Evolutionary conservation across 805 yeast genomes (phyloP).

Genomic region (Barnettozyma vustinii): DNA sequence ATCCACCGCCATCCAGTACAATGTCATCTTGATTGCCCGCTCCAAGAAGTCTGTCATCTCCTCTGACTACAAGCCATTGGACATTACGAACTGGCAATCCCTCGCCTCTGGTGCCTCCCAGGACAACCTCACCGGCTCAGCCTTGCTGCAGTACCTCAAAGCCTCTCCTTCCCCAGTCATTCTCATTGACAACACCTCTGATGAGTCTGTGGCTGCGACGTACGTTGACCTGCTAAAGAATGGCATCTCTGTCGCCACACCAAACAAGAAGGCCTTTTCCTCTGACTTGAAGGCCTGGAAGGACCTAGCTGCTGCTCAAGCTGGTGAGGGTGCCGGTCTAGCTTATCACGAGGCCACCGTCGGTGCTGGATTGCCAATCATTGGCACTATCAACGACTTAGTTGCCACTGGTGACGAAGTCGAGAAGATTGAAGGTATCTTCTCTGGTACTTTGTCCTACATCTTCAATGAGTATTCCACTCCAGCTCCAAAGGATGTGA

Average conservation of each 20-base stretch:
- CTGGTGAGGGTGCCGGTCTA: conserved; percentile 49
- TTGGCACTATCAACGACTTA: conserved; percentile 83
- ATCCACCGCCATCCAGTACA: conserved; percentile 51
- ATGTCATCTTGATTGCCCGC: conserved; percentile 76
- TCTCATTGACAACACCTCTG: conserved; percentile 92
- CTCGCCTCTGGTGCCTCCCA: conserved; percentile 39
- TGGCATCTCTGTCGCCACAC: conserved; percentile 94
- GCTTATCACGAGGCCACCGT: conserved; percentile 98
- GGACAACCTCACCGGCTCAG: conserved; percentile 46
- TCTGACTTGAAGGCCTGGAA: conserved; percentile 73
- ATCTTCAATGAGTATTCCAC: conserved; percentile 92
- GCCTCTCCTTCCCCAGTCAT: conserved; percentile 71
- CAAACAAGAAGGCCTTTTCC: conserved; percentile 96
- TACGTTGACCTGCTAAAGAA: conserved; percentile 69
- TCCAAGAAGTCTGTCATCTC: conserved; percentile 66
- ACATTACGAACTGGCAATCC: conserved; percentile 53
- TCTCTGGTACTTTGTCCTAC: conserved; percentile 93
- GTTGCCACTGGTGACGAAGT: conserved; percentile 91
- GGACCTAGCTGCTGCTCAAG: conserved; percentile 53
- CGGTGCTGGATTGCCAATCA: conserved; percentile 96
- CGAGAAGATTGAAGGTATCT: conserved; percentile 89
- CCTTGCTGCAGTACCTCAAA: conserved; percentile 56
- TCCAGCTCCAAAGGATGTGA: conserved; percentile 49
- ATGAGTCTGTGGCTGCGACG: conserved; percentile 64
- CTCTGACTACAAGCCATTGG: conserved; percentile 65